Base-by-base conservation (phyloP, 2,329 filamentous ascomycete genomes). In the Aspergillus sp. region DNA sequence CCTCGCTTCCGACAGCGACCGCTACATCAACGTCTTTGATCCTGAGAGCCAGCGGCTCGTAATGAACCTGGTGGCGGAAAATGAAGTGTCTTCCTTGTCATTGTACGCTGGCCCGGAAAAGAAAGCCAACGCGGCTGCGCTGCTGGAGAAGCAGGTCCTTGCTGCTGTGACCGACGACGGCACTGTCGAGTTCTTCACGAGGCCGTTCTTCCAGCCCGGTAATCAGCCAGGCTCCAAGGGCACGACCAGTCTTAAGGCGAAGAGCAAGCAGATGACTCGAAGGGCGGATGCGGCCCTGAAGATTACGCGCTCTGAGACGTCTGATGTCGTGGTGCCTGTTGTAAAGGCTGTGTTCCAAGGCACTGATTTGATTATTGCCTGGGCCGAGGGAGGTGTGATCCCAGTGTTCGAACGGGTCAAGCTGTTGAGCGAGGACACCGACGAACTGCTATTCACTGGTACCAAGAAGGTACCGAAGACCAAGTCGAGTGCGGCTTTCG, bases 1-100 rank as follows among this genome's bases (percentile, higher is more conserved):
- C 46, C 60, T 71, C 13, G 64, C 65, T 8, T 63, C 66, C 16
- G 67, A 71, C 43, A 55, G 58, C 10, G 67, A 68, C 39, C 64
- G 66, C 29, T 70, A 66, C 41, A 61, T 72, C 40, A 70, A 67
- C 38, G 53, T 71, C 22, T 70, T 69, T 34, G 60, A 68, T 39
- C 49, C 60, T 11, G 38, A 59, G 26, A 58, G 52, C 31, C 55
- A 60, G 24, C 65, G 60, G 37, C 56, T 67, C 12, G 53, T 65
- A 3, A 58, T 66, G 32, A 68, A 66, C 17, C 51, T 71, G n/a
- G 62, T 70, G 4, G 61, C 67, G 15, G 63, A 67, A 15, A 63
- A 61, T 17, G 67, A 69, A 31, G 60, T 70, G 10, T 46, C 56
- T 5, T 52, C 52, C 1, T 37, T 65, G 22, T 53, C 61, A 4